A percentile compares a stretch with the other conserved stretches of the same genome.
Evolutionary conservation across 2,329 filamentous ascomycete species (phyloP).

Genomic region (Penicillium concentricum): DNA sequence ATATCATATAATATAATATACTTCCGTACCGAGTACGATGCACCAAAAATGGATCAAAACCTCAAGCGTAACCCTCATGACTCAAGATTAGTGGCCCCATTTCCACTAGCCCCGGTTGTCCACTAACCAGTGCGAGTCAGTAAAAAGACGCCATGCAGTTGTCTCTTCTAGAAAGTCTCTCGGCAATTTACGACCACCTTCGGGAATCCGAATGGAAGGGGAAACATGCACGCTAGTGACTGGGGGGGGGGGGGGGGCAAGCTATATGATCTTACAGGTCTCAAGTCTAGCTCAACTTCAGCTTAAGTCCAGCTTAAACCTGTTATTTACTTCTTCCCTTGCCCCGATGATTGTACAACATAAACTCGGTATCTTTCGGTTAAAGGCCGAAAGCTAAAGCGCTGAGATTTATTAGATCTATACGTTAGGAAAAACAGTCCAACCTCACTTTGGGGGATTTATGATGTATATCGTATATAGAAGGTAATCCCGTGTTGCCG

Average conservation of each 20-base stretch:
- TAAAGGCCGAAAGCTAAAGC: constrained; percentile 3
- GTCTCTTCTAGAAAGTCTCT: neutral
- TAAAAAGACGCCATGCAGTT: neutral
- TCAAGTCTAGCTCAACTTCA: neutral
- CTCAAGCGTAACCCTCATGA: constrained; percentile 3
- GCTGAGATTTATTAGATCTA: neutral
- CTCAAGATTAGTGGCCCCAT: constrained; percentile 13
- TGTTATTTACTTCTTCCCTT: neutral
- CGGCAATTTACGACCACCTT: constrained; percentile 4
- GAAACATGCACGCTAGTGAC: neutral
- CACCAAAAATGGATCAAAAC: neutral
- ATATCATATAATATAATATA: no score
- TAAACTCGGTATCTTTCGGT: constrained; percentile 8
- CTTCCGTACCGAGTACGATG: neutral
- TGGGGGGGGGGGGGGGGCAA: no score
- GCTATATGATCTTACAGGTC: neutral
- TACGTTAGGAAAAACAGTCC: neutral
- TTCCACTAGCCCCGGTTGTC: neutral
- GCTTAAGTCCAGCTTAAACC: neutral
- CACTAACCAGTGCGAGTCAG: neutral
- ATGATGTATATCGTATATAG: neutral
- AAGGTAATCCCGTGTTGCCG: neutral
- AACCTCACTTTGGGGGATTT: neutral
- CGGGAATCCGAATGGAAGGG: neutral
- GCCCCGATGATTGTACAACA: constrained; percentile 5